Evolutionary conservation across 345 rosid genomes (phyloP).

Genomic region (Citrus maxima): DNA sequence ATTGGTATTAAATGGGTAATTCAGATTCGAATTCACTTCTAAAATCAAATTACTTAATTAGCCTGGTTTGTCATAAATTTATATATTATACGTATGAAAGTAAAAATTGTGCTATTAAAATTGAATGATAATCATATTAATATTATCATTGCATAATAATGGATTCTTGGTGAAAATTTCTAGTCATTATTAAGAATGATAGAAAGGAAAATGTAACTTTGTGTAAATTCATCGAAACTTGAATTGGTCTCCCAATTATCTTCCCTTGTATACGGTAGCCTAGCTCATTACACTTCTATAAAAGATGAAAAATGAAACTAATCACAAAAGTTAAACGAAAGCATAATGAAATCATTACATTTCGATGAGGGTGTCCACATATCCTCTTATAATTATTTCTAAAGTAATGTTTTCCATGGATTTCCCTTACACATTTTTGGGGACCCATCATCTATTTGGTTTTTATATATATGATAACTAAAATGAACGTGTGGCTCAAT

Average conservation of each 20-base stretch:
- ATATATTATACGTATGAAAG: not conserved
- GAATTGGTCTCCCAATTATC: not conserved
- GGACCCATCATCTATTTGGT: conserved; percentile 10
- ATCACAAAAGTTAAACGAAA: conserved; percentile 6
- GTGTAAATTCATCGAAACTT: not conserved
- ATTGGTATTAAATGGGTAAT: no score
- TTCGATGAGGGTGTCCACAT: conserved; percentile 18
- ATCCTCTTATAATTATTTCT: conserved; percentile 25
- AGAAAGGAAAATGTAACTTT: not conserved
- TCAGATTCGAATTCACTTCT: not conserved
- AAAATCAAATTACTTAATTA: not conserved
- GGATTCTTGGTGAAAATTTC: conserved; percentile 17
- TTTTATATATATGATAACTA: conserved; percentile 7
- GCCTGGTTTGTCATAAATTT: not conserved
- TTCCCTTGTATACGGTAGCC: not conserved
- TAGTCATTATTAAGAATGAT: conserved; percentile 13
- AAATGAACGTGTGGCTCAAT: conserved; percentile 33
- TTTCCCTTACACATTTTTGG: conserved; percentile 11
- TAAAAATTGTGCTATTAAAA: not conserved
- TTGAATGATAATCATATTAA: not conserved
- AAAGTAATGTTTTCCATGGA: conserved; percentile 11
- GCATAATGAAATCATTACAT: conserved; percentile 22
- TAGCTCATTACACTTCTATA: not conserved
- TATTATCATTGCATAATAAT: conserved; percentile 13
- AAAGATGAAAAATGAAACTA: conserved; percentile 11